These are phyloP conservation scores for Neonectria faginata DNA, from an alignment of 2,329 filamentous ascomycete genomes.

Conservation along the genomic window DNA sequence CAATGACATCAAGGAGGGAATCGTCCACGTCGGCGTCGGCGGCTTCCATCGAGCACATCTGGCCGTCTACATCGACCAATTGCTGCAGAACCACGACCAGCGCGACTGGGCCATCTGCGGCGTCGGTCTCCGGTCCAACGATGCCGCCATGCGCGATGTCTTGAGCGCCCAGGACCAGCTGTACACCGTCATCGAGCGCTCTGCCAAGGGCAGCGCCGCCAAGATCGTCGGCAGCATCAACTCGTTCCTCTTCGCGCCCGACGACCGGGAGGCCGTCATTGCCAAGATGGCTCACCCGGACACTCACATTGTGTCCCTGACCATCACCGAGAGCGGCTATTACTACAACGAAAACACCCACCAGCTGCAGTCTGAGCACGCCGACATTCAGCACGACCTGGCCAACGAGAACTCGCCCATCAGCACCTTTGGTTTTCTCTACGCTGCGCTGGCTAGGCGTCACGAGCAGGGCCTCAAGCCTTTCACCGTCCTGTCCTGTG, in stretches of 20 bases:
- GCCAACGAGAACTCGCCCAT: conserved; percentile 56
- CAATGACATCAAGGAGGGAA: conserved; percentile 61
- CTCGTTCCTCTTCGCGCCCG: conserved; percentile 64
- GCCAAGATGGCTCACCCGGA: conserved; percentile 67
- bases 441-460: conserved; percentile 61
- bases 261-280: conserved; percentile 63
- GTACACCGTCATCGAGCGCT: conserved; percentile 67
- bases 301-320: conserved; percentile 66
- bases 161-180: conserved; percentile 61
- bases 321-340: conserved; percentile 68
- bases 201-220: conserved; percentile 60
- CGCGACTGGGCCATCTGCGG: conserved; percentile 64
- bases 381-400: conserved; percentile 63
- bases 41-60: conserved; percentile 67
- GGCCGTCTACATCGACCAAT: conserved; percentile 62
- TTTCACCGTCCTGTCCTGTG: conserved; percentile 66
- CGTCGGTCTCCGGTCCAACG: conserved; percentile 63
- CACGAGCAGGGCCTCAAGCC: conserved; percentile 60
- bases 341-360: conserved; percentile 70
- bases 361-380: conserved; percentile 60
- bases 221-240: conserved; percentile 65
- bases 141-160: conserved; percentile 63
- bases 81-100: conserved; percentile 59
- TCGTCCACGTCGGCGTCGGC: conserved; percentile 66
- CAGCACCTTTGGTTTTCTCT: conserved; percentile 66